These are phyloP conservation scores for Phaeosphaeriaceae sp. DNA, from an alignment of 2,329 filamentous ascomycete genomes.

Conservation along the genomic window DNA sequence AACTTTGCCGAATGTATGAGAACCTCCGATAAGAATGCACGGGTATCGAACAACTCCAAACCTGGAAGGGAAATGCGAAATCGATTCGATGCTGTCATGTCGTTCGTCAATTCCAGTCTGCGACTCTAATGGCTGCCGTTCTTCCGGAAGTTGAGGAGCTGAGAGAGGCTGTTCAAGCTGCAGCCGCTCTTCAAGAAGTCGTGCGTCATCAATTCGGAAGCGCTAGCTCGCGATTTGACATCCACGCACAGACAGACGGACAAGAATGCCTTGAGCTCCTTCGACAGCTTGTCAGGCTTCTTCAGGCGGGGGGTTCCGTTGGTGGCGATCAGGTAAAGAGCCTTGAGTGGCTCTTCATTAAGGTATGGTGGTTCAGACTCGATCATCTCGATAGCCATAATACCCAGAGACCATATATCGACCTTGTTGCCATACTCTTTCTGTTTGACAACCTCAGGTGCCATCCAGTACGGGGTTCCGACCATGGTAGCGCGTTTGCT, in stretches of 20 bases:
- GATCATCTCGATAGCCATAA: constrained; percentile 99
- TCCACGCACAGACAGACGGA: constrained; percentile 96
- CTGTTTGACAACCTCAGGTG: constrained; percentile 97
- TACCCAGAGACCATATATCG: constrained; percentile 97
- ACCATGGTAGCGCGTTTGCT: constrained; percentile 99
- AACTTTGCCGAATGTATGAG: constrained; percentile 1
- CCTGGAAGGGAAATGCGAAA: constrained; percentile 9
- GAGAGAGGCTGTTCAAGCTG: constrained; percentile 80
- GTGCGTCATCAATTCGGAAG: constrained; percentile 86
- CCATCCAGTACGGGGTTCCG: constrained; percentile 99
- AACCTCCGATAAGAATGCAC: constrained; percentile 20
- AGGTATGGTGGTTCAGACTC: constrained; percentile 97
- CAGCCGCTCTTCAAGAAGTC: constrained; percentile 96
- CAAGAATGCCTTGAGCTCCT: constrained; percentile 96
- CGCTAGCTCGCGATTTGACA: constrained; percentile 91
- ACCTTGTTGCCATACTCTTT: constrained; percentile 99
- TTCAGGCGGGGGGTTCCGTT: constrained; percentile 96
- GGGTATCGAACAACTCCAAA: constrained; percentile 41
- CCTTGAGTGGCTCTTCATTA: constrained; percentile 97
- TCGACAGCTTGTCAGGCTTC: constrained; percentile 97
- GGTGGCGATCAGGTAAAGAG: constrained; percentile 95
- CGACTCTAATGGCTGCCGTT: constrained; percentile 62
- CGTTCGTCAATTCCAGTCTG: background rate
- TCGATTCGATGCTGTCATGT: constrained; percentile 4
- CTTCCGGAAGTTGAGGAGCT: constrained; percentile 84